Percentiles rank a stretch among this genome's conserved stretches.
Conservation (phyloP, 139 green algal species). For the Chlorella sp. region DNA sequence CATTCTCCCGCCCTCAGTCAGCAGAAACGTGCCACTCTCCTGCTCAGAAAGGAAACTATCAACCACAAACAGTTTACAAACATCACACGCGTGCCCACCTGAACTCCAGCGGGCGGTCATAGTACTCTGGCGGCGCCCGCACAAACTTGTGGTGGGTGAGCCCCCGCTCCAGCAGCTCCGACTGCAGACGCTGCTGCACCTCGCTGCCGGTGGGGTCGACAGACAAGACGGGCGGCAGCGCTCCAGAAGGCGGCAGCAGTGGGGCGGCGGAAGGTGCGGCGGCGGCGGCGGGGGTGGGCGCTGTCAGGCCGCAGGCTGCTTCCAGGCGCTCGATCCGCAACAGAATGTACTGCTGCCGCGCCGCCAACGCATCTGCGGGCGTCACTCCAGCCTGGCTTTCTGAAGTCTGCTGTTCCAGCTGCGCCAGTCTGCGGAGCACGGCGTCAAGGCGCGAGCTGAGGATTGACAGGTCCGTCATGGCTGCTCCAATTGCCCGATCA, state of each 20-base stretch:
- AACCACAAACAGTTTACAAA: too few relatives aligned
- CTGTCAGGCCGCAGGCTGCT: background rate
- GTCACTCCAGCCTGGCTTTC: conserved; percentile 14
- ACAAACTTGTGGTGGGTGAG: conserved; percentile 66
- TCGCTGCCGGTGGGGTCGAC: conserved; percentile 27
- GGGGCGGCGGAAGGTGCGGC: background rate
- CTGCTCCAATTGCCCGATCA: too few relatives aligned
- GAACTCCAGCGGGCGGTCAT: conserved; percentile 78
- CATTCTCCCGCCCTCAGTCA: too few relatives aligned
- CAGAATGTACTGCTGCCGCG: conserved; percentile 13
- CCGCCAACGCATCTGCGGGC: background rate
- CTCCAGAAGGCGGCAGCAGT: background rate
- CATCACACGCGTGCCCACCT: conserved; percentile 19
- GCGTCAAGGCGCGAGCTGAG: background rate
- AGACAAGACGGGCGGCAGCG: background rate
- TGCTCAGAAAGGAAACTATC: too few relatives aligned
- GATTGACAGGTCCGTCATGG: background rate
- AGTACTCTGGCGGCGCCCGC: conserved; percentile 81
- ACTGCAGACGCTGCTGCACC: conserved; percentile 38
- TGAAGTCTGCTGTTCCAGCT: conserved; percentile 18
- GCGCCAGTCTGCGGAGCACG: background rate
- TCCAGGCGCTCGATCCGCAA: background rate
- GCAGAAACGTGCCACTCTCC: too few relatives aligned
- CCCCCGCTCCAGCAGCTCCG: conserved; percentile 47
- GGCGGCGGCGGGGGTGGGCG: background rate